Percentiles rank a stretch among this genome's conserved stretches.
phyloP scores from a whole-genome alignment of 139 green algal species.

The Klebsormidium nitens region DNA sequence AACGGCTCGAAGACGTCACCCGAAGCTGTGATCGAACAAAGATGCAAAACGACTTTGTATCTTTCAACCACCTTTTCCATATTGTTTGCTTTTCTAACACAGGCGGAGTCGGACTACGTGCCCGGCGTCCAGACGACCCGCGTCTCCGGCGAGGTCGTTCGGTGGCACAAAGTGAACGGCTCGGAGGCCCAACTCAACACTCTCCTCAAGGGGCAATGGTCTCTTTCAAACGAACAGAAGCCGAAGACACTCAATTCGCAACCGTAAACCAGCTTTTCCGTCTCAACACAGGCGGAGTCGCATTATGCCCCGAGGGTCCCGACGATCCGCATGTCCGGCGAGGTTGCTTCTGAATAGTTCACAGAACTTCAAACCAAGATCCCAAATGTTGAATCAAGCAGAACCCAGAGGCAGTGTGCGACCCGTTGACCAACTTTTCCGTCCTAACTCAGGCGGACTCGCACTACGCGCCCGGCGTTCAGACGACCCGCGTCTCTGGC shows the following conservation, averaged over 20 bases:
- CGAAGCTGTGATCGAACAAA: too few species aligned
- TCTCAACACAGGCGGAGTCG: constrained; percentile 1
- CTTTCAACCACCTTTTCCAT: background rate
- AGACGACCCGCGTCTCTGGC: constrained; percentile 58
- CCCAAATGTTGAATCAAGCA: background rate
- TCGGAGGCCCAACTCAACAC: too few species aligned
- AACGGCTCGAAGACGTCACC: constrained; percentile 53
- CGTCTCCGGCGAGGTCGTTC: constrained; percentile 70
- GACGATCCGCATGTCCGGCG: constrained; percentile 54
- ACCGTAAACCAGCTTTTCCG: background rate
- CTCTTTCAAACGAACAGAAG: too few species aligned
- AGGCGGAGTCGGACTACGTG: constrained; percentile 44
- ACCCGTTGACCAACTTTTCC: background rate
- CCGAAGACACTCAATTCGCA: background rate
- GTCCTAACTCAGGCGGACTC: constrained; percentile 1
- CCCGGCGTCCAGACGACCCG: constrained; percentile 54
- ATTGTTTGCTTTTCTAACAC: too few species aligned
- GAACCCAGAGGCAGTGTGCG: too few species aligned
- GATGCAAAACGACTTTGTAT: background rate
- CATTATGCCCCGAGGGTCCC: constrained; percentile 59
- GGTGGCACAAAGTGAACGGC: constrained; percentile 65
- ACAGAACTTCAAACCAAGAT: background rate
- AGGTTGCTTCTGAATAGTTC: constrained; percentile 55
- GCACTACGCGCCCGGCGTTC: constrained; percentile 55
- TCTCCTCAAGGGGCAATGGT: too few species aligned